Evolutionary conservation across 164 flowering plant genomes (phyloP).

Genomic region (Sedum album): DNA sequence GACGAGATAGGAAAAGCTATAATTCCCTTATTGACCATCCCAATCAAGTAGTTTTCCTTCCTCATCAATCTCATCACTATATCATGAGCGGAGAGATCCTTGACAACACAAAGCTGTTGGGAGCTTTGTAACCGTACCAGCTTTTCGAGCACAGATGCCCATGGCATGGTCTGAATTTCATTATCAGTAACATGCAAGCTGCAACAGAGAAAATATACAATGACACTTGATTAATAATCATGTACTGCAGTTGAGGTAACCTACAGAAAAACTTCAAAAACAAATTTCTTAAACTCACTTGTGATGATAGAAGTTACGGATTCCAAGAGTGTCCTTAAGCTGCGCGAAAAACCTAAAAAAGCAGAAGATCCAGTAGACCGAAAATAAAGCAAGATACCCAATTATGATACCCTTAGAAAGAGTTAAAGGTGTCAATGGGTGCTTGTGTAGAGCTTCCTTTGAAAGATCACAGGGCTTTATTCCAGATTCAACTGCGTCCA

Average conservation of each 20-base stretch:
- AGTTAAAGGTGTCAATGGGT: conserved; percentile 82
- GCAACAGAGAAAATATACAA: conserved; percentile 20
- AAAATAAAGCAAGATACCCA: conserved; percentile 80
- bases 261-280: not conserved
- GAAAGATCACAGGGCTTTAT: conserved; percentile 86
- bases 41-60: conserved; percentile 95
- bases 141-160: conserved; percentile 87
- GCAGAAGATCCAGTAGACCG: conserved; percentile 82
- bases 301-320: conserved; percentile 73
- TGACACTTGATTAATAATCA: not conserved
- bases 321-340: conserved; percentile 56
- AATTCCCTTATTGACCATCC: conserved; percentile 94
- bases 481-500: conserved; percentile 96
- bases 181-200: conserved; percentile 83
- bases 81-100: conserved; percentile 89
- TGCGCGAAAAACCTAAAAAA: conserved; percentile 87
- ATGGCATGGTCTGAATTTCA: conserved; percentile 84
- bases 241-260: not conserved
- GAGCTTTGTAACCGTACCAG: conserved; percentile 69
- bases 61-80: conserved; percentile 94
- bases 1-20: conserved; percentile 75
- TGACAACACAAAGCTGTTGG: conserved; percentile 79
- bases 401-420: conserved; percentile 63
- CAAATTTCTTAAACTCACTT: conserved; percentile 35
- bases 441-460: conserved; percentile 75